Evolutionary conservation across 169 alveolate species (phyloP), one percentile per base, ranked within the genome.

Genomic region (Eimeria nieschulzi): DNA sequence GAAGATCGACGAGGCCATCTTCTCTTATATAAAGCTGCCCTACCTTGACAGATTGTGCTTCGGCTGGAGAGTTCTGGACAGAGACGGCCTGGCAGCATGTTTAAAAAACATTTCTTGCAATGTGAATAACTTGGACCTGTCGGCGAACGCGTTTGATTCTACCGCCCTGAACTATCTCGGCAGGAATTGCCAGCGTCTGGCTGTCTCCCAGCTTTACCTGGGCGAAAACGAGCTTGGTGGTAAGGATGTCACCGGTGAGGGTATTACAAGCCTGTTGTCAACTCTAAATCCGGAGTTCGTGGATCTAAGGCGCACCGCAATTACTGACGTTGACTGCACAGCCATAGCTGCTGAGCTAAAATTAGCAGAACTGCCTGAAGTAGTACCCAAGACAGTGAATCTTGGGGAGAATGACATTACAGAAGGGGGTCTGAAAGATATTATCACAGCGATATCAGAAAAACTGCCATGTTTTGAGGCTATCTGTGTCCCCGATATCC

Each of bases 281-380:
- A 71, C 46, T 15, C 64, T 78, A 19, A 61, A 59, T 15, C 90
- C 90, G 33, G 15, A 23, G 53, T 63, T 61, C 21, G 46, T 82
- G 90, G 90, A 82, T 26, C 13, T 82, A 63, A 59, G 90, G 90
- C 90, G 90, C 61, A 63, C 78, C 59, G 90, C 75, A 7, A 61
- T 82, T 59, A 71, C 55, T 39, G 90, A 82, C 64, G 90, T 61
- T n/a, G 90, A 59, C 78, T 82, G 90, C 21, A 6, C 17, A 6
- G n/a, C 1, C 46, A 82, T 82, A 54, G 90, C 90, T 23, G 71
- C 64, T 13, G 90, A 82, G 79, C 79, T 82, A 33, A 63, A 39
- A 51, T 25, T 59, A 59, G n/a, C 46, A 23, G 33, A 39, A 9
- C 76, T 59, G 63, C 90, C 90, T 5, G 55, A 63, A 3, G 2